Percentiles rank a stretch among this genome's conserved stretches.
Evolutionary conservation across 768 basidiomycete species (phyloP).

Genomic region (Boletus rubroflammeus): DNA sequence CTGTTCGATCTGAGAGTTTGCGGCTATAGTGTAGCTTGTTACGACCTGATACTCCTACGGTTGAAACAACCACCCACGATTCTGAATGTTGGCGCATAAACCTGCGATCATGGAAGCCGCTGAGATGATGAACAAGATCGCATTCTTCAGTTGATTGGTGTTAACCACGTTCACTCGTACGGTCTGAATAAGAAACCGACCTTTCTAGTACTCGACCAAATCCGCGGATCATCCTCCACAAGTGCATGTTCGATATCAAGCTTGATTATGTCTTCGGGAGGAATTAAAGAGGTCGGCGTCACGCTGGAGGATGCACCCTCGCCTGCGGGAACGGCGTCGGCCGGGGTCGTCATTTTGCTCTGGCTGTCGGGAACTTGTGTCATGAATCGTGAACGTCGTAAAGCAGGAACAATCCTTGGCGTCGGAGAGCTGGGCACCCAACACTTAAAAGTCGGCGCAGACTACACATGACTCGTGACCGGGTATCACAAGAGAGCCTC

Average conservation of each 20-base stretch:
- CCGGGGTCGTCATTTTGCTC: background rate
- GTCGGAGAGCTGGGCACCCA: background rate
- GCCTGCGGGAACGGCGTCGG: background rate
- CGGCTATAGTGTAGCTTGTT: constrained; percentile 41
- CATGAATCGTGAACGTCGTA: constrained; percentile 6
- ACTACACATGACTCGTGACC: background rate
- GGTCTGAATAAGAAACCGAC: constrained; percentile 27
- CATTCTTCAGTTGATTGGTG: constrained; percentile 8
- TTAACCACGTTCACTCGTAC: background rate
- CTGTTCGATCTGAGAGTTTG: constrained; percentile 59
- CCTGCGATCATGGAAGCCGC: constrained; percentile 31
- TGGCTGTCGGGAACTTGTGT: constrained; percentile 1
- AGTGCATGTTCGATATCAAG: constrained; percentile 37
- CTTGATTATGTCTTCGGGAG: constrained; percentile 1
- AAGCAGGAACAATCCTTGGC: background rate
- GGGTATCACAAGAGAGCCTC: background rate
- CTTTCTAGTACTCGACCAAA: constrained; percentile 57
- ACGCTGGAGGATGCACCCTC: background rate
- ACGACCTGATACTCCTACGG: background rate
- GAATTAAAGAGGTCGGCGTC: background rate
- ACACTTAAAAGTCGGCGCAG: background rate
- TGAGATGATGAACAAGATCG: constrained; percentile 22
- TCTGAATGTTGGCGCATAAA: constrained; percentile 27
- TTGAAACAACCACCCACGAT: constrained; percentile 18
- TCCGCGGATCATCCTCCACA: constrained; percentile 61